Conservation (phyloP, 1,139 yeast species). For the Yamadazyma diospyri region DNA sequence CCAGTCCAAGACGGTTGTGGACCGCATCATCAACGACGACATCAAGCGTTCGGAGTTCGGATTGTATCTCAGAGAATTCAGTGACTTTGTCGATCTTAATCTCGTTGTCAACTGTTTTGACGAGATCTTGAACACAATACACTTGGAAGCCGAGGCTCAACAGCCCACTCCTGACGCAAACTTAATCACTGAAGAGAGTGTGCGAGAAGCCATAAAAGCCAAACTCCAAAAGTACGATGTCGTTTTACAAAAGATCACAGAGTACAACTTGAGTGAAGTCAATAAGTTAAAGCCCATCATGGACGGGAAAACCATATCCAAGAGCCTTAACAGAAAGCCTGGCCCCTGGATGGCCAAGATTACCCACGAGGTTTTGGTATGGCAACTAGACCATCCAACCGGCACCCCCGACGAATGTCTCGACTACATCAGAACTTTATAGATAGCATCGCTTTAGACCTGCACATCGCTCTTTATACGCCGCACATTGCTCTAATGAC, state of each 20-base stretch:
- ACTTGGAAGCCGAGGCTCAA: constrained; percentile 2
- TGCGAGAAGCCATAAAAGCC: not conserved
- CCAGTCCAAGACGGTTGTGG: constrained; percentile 11
- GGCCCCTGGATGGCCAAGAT: constrained; percentile 80
- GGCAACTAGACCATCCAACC: constrained; percentile 75
- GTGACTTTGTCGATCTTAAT: constrained; percentile 48
- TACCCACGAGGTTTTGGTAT: constrained; percentile 52
- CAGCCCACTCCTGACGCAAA: constrained; percentile 12
- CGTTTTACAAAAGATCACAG: constrained; percentile 25
- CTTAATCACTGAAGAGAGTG: constrained; percentile 5
- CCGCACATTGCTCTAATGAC: too few species aligned
- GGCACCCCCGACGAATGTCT: constrained; percentile 53
- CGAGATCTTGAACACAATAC: constrained; percentile 19
- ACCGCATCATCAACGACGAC: constrained; percentile 16
- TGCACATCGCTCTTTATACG: too few species aligned
- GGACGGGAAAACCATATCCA: constrained; percentile 66
- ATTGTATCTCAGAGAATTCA: constrained; percentile 50
- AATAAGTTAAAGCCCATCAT: constrained; percentile 50
- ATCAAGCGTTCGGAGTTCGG: constrained; percentile 61
- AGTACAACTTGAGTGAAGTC: constrained; percentile 35
- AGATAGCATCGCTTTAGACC: too few species aligned
- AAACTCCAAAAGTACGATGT: constrained; percentile 28
- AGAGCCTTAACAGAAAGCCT: constrained; percentile 54
- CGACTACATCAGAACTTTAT: constrained; percentile 19
- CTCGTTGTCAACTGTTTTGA: constrained; percentile 28